These are phyloP conservation scores for Mycena sanguinolenta DNA, from an alignment of 768 basidiomycete genomes.

Conservation along the genomic window DNA sequence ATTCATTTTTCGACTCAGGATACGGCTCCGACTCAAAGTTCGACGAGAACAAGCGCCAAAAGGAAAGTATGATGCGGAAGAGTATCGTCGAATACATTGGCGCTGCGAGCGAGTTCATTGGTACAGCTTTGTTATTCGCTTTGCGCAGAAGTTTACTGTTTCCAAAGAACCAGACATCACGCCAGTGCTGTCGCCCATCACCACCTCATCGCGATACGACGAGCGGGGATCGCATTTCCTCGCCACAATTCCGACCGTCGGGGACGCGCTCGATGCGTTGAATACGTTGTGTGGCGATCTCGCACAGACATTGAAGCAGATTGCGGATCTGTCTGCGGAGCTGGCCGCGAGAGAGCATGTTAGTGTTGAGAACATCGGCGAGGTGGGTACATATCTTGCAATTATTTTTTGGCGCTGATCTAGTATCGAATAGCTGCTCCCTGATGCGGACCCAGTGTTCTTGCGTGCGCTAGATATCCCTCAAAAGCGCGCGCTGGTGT, in stretches of 20 bases:
- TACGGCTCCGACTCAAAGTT: slow-evolving; percentile 70
- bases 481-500: slow-evolving; percentile 78
- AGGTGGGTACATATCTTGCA: slow-evolving; percentile 57
- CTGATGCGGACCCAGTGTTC: slow-evolving; percentile 64
- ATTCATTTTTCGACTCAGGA: slow-evolving; percentile 50
- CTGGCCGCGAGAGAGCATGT: slow-evolving; percentile 80
- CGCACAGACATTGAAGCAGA: slow-evolving; percentile 71
- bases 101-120: slow-evolving; percentile 78
- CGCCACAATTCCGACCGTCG: slow-evolving; percentile 85
- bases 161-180: slow-evolving; percentile 78
- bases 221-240: slow-evolving; percentile 69
- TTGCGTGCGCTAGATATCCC: slow-evolving; percentile 75
- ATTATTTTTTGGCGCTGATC: neutral
- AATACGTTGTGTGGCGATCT: slow-evolving; percentile 75
- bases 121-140: slow-evolving; percentile 45
- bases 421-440: slow-evolving; percentile 57
- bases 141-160: neutral
- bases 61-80: slow-evolving; percentile 71
- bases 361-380: slow-evolving; percentile 76
- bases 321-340: slow-evolving; percentile 77
- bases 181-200: slow-evolving; percentile 77
- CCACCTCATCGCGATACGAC: slow-evolving; percentile 67
- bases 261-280: slow-evolving; percentile 78
- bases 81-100: slow-evolving; percentile 78
- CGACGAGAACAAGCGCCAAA: slow-evolving; percentile 65